These are phyloP conservation scores for Babjeviella inositovora DNA, from an alignment of 805 yeast species.

Conservation along the genomic window DNA sequence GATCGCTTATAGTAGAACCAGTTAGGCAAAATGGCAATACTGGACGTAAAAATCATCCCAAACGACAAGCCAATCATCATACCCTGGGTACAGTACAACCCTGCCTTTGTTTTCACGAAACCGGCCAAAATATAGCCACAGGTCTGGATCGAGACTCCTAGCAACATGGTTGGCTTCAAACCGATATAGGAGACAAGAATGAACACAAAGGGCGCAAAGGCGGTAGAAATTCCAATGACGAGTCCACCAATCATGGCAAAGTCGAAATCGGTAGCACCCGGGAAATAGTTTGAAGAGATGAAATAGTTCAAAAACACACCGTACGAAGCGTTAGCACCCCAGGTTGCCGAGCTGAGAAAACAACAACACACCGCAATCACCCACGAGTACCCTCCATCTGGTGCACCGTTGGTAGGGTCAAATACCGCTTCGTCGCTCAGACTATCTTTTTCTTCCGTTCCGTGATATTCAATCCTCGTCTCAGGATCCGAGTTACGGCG, in stretches of 20 bases:
- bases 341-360: slow-evolving; percentile 18
- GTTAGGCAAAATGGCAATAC: slow-evolving; percentile 25
- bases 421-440: too few relatives aligned
- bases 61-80: slow-evolving; percentile 31
- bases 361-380: slow-evolving; percentile 17
- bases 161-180: slow-evolving; percentile 5
- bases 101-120: slow-evolving; percentile 30
- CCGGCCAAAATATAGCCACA: slow-evolving; percentile 35
- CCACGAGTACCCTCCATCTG: slow-evolving; percentile 38
- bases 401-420: slow-evolving; percentile 13
- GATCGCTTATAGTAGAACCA: slow-evolving; percentile 37
- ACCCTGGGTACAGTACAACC: slow-evolving; percentile 36
- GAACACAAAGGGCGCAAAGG: slow-evolving; percentile 4
- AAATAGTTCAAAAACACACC: slow-evolving; percentile 39
- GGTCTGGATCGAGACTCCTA: slow-evolving; percentile 24
- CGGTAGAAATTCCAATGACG: slow-evolving; percentile 22
- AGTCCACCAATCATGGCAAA: slow-evolving; percentile 43
- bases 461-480: too few relatives aligned
- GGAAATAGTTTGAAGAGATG: slow-evolving; percentile 18
- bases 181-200: slow-evolving; percentile 2
- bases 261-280: slow-evolving; percentile 31
- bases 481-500: too few relatives aligned
- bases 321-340: slow-evolving; percentile 39
- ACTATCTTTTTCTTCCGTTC: too few relatives aligned
- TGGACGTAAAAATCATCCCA: slow-evolving; percentile 27